Conservation (phyloP, 805 yeast species). For the Suhomyces kilbournensis region DNA sequence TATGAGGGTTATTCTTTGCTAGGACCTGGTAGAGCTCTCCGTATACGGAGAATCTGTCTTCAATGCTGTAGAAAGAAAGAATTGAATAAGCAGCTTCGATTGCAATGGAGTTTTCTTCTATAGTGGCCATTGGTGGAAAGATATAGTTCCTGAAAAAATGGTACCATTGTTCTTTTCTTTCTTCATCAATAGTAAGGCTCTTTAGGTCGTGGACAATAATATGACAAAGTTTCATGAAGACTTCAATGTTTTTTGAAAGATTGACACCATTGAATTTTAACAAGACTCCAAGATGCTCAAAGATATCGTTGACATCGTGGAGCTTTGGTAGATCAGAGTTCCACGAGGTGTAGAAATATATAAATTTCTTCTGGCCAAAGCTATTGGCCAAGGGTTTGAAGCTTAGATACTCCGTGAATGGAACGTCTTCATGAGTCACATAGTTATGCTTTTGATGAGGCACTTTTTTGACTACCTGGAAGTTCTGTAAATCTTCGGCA, state of each 20-base stretch:
- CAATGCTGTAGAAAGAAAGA: constrained; percentile 52
- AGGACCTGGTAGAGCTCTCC: constrained; percentile 68
- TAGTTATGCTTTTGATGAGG: constrained; percentile 24
- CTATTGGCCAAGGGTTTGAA: constrained; percentile 29
- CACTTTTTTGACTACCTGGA: constrained; percentile 21
- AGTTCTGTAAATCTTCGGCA: constrained; percentile 14
- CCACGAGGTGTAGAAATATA: constrained; percentile 54
- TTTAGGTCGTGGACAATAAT: constrained; percentile 46
- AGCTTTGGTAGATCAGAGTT: constrained; percentile 34
- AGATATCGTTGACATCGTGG: constrained; percentile 40
- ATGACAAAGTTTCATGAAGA: constrained; percentile 60
- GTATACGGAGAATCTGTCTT: constrained; percentile 70
- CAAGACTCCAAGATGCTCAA: constrained; percentile 46
- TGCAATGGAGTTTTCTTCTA: constrained; percentile 56
- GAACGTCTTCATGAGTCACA: constrained; percentile 26
- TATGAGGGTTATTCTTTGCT: constrained; percentile 51
- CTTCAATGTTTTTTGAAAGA: constrained; percentile 44
- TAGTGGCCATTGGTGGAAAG: constrained; percentile 56
- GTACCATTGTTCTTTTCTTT: constrained; percentile 42
- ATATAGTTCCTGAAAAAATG: constrained; percentile 62
- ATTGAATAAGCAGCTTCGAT: constrained; percentile 59
- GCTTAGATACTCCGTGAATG: constrained; percentile 17
- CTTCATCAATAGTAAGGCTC: constrained; percentile 13
- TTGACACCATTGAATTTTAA: constrained; percentile 55
- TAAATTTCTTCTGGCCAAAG: constrained; percentile 22